phyloP scores from a whole-genome alignment of 441 rosid species.

The Bocquillonia castaneifolia region DNA sequence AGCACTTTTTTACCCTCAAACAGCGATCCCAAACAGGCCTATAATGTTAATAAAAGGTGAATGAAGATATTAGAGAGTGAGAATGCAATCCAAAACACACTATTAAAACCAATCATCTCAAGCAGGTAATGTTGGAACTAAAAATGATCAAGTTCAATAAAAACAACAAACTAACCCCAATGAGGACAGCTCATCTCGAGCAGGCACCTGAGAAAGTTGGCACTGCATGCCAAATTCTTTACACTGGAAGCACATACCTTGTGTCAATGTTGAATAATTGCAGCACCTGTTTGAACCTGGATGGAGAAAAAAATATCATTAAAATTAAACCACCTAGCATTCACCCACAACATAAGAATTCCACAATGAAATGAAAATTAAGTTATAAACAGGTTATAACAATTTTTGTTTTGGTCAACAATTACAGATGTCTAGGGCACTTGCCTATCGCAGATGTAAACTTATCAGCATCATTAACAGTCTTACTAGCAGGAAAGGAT shows the following conservation, averaged over 20 bases:
- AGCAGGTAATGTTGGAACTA: neutral
- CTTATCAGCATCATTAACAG: conserved; percentile 20
- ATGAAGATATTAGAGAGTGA: neutral
- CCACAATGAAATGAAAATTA: neutral
- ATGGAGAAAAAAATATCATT: conserved; percentile 14
- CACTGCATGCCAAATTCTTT: conserved; percentile 26
- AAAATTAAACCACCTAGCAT: neutral
- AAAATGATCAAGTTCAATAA: conserved; percentile 1
- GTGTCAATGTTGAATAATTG: conserved; percentile 26
- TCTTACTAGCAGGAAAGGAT: conserved; percentile 18
- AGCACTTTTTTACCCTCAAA: no score
- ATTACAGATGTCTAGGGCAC: conserved; percentile 4
- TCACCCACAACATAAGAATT: neutral
- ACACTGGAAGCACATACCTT: conserved; percentile 23
- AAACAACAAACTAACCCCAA: conserved; percentile 29
- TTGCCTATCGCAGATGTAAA: conserved; percentile 28
- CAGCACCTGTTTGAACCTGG: conserved; percentile 30
- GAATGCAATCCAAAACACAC: neutral
- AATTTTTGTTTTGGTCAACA: conserved; percentile 4
- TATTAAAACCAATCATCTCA: neutral
- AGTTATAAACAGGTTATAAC: conserved; percentile 19
- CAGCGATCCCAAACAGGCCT: no score
- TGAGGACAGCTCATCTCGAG: conserved; percentile 22
- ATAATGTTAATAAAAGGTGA: no score
- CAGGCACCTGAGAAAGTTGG: conserved; percentile 27